Evolutionary conservation across 352 stramenopile genomes (phyloP), one percentile per base, ranked within the genome.

Genomic region (Phytophthora nicotianae): DNA sequence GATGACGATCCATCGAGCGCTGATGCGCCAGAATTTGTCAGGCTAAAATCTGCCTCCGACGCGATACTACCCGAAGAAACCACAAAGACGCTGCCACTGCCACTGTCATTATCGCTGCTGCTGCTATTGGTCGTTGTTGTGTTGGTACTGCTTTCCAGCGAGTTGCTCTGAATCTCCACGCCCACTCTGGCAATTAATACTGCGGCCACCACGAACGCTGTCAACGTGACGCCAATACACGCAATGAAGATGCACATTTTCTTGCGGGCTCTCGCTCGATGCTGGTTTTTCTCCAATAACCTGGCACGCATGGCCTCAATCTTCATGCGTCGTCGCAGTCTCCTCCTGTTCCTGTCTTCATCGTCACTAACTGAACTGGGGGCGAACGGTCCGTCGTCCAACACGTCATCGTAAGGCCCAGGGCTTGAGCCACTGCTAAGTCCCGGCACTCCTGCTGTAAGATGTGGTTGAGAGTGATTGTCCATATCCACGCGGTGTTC

Each of bases 181-280:
- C 79, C 77, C 1, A 74, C 60, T 29, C 72, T 77, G 11, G 81
- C 81, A 53, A 89, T 88, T 19, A 86, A 57, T 26, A 90, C 58
- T n/a, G 79, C 77, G 0, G 76, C 82, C 5, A 75, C 70, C 47
- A 89, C 72, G 63, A 91, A 89, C 4, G 64, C 79, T 14, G 74
- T 81, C 23, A 91, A 69, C 38, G 78, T 88, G 17, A 88, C 54
- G 8, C 68, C 65, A 48, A 88, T 78, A 52, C 77, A 91, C 17
- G 81, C 58, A 20, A 79, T 61, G 51, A 89, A 91, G 17, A 87
- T 62, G 26, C 72, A 70, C 41, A 87, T 72, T 52, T 89, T 91
- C 58, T 77, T 77, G 21, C 80, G 77, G 24, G 79, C 79, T 45
- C 76, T 68, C 8, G 76, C 76, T 38, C 62, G 70, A 41, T 91